Conservation (phyloP, 805 yeast species). For the Metschnikowia henanensis region DNA sequence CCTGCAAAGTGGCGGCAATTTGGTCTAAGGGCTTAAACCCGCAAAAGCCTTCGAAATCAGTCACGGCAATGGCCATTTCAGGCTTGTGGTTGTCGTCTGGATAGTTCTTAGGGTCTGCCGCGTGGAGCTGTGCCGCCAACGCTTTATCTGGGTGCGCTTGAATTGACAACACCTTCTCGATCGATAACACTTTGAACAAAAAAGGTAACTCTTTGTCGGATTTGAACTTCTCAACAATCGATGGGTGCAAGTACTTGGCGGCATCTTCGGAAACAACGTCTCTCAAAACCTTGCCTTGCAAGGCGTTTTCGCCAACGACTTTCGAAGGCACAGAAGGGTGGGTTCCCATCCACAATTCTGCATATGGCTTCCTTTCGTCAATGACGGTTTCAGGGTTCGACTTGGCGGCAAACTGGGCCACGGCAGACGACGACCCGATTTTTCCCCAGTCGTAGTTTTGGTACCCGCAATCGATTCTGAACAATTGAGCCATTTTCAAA, state of each 20-base stretch:
- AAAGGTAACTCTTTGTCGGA: slow-evolving; percentile 77
- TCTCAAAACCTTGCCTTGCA: slow-evolving; percentile 56
- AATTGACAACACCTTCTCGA: slow-evolving; percentile 88
- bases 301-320: slow-evolving; percentile 39
- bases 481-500: slow-evolving; percentile 31
- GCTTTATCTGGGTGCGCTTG: slow-evolving; percentile 98
- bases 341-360: slow-evolving; percentile 99
- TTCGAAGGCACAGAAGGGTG: slow-evolving; percentile 89
- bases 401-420: slow-evolving; percentile 79
- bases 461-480: slow-evolving; percentile 53
- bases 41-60: slow-evolving; percentile 96
- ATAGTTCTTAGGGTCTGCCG: slow-evolving; percentile 85
- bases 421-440: slow-evolving; percentile 80
- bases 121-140: slow-evolving; percentile 74
- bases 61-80: slow-evolving; percentile 98
- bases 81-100: slow-evolving; percentile 99
- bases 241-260: slow-evolving; percentile 53
- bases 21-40: slow-evolving; percentile 92
- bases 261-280: slow-evolving; percentile 66
- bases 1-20: slow-evolving; percentile 63
- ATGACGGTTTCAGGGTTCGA: slow-evolving; percentile 62
- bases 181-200: slow-evolving; percentile 90
- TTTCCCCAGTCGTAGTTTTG: slow-evolving; percentile 86
- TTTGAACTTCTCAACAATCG: slow-evolving; percentile 65
- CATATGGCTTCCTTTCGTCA: slow-evolving; percentile 83